Conservation (phyloP, 805 yeast species). For the Kodamaea lidongshanica region DNA sequence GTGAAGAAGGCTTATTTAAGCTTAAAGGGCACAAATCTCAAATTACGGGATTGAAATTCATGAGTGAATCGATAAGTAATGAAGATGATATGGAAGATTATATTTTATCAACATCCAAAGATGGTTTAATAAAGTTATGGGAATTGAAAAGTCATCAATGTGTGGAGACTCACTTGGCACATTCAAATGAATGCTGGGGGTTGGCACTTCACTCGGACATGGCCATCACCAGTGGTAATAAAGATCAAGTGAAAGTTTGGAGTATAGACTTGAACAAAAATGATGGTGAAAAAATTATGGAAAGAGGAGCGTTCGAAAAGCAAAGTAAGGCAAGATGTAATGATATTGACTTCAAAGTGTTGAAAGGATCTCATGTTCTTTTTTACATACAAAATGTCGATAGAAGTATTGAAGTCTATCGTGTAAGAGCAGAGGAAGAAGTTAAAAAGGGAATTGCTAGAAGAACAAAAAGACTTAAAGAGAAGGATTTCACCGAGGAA, state of each 20-base stretch:
- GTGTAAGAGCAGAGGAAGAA: slow-evolving; percentile 72
- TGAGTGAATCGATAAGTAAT: slow-evolving; percentile 23
- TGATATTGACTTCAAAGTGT: slow-evolving; percentile 44
- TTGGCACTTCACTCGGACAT: slow-evolving; percentile 46
- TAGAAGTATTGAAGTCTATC: slow-evolving; percentile 70
- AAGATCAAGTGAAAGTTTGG: slow-evolving; percentile 84
- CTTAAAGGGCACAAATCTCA: slow-evolving; percentile 85
- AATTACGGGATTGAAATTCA: slow-evolving; percentile 66
- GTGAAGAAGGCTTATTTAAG: slow-evolving; percentile 83
- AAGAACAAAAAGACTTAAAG: slow-evolving; percentile 70
- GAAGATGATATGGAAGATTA: slow-evolving; percentile 61
- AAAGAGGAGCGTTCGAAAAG: slow-evolving; percentile 64
- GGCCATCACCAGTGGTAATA: slow-evolving; percentile 69
- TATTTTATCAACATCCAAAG: slow-evolving; percentile 74
- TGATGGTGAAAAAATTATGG: slow-evolving; percentile 45
- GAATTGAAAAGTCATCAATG: slow-evolving; percentile 85
- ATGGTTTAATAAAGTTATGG: slow-evolving; percentile 91
- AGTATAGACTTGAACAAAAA: slow-evolving; percentile 47
- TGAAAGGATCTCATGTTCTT: slow-evolving; percentile 33
- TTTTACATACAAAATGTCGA: slow-evolving; percentile 76
- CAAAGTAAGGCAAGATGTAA: slow-evolving; percentile 69
- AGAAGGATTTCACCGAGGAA: slow-evolving; percentile 55
- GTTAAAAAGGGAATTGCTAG: slow-evolving; percentile 68
- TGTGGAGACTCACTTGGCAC: slow-evolving; percentile 91
- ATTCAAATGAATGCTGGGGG: slow-evolving; percentile 90